Evolutionary conservation across 2,329 filamentous ascomycete species (phyloP).

Genomic region (Tolypocladium ophioglossoides): DNA sequence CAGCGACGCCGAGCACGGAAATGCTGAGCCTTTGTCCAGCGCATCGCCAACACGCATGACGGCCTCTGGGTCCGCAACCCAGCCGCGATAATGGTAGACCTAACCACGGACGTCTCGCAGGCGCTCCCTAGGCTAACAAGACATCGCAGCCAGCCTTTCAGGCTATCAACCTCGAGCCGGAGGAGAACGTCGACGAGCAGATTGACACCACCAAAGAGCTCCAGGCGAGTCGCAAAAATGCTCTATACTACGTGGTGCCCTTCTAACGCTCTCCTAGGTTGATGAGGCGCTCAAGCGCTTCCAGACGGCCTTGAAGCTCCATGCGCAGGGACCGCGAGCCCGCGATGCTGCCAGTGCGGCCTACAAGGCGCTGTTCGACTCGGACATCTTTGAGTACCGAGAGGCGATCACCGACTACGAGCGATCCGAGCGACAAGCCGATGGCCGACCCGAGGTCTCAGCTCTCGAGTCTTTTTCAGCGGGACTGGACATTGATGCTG

Average conservation of each 20-base stretch:
- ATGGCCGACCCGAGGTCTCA: constrained; percentile 29
- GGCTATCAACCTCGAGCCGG: constrained; percentile 87
- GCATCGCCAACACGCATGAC: not conserved
- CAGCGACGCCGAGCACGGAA: not conserved
- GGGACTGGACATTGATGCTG: constrained; percentile 44
- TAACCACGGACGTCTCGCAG: not conserved
- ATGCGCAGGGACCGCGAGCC: constrained; percentile 71
- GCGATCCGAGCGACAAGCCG: constrained; percentile 49
- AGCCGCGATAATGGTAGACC: constrained; percentile 1
- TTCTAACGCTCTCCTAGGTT: constrained; percentile 39
- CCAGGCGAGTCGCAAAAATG: constrained; percentile 38
- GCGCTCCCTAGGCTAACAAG: not conserved
- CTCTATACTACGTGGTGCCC: fast-evolving
- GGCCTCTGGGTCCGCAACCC: not conserved
- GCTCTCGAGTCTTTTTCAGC: constrained; percentile 37
- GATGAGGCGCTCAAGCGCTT: constrained; percentile 95
- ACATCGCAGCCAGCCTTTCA: constrained; percentile 54
- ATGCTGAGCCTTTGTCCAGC: not conserved
- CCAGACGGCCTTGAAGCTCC: constrained; percentile 80
- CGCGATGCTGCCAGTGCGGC: constrained; percentile 70
- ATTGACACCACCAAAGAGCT: constrained; percentile 92
- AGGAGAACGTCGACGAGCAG: constrained; percentile 83
- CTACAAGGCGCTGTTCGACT: constrained; percentile 76
- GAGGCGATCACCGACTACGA: constrained; percentile 81
- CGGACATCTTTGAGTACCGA: constrained; percentile 87